Base-by-base conservation (phyloP, 2,329 filamentous ascomycete genomes). In the Aspergillus fructus region DNA sequence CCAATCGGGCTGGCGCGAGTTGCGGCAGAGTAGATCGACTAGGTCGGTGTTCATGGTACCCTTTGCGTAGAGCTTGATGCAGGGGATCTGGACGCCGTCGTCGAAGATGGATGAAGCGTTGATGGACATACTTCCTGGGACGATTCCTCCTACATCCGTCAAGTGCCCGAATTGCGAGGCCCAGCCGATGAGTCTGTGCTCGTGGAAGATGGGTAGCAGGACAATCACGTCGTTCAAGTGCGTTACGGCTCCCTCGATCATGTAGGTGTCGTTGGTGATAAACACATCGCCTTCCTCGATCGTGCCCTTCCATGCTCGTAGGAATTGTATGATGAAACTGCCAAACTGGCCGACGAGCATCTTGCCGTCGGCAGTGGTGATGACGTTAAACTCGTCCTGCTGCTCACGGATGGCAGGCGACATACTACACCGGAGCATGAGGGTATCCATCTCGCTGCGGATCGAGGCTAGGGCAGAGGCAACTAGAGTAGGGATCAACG, bases 351-450 rank as follows among this genome's bases (percentile, higher is more conserved):
- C 79, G 6, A 79, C 79, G 0, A 82, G 71, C 79, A 82, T 82
- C 59, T 81, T 74, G 4, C 79, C 79, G 1, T 72, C 66, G 1
- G 71, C 69, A 42, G 80, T 78, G 4, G 79, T 81, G 50, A 81
- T 79, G n/a, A 81, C 79, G 33, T 82, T 82, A 67, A 81, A 82
- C 58, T 81, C 79, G 27, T 82, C 79, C 59, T 81, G 79, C 49
- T 81, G 79, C 50, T 81, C 79, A 17, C 79, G 72, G 42, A 81
- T 81, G 0, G 78, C 78, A 0, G 79, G 79, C 2, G 77, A 80
- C 78, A 82, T 81, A 42, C 78, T 76, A 53, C 77, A 79, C 8
- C 79, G 74, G n/a, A 81, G 71, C 74, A 81, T 80, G 33, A 81
- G 69, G 0, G 76, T 78, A 56, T 81, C 79, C 79, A 82, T 82